These are phyloP conservation scores for Chlamydomonas urium DNA, from an alignment of 139 green algal genomes.

Conservation along the genomic window DNA sequence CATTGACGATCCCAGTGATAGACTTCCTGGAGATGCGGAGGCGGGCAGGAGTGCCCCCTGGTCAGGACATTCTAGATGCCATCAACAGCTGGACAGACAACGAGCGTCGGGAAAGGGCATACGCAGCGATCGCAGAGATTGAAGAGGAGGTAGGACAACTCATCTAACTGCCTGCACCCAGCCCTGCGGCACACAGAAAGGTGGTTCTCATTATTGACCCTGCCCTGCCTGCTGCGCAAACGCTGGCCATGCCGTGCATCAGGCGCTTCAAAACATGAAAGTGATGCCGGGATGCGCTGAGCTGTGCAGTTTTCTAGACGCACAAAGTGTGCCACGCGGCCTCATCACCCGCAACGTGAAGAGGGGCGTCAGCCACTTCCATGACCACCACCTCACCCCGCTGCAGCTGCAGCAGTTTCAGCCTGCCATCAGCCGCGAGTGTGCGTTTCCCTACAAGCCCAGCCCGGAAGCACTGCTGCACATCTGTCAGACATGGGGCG, in stretches of 20 bases:
- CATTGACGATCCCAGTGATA: conserved; percentile 45
- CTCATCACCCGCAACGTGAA: conserved; percentile 71
- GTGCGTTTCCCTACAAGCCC: conserved; percentile 66
- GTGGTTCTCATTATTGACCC: too few species aligned
- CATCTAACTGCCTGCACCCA: too few species aligned
- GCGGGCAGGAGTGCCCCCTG: background rate
- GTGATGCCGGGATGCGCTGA: conserved; percentile 71
- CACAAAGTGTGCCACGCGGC: conserved; percentile 45
- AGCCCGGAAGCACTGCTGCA: conserved; percentile 68
- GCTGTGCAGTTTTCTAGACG: conserved; percentile 59
- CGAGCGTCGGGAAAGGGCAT: conserved; percentile 19
- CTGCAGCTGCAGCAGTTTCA: conserved; percentile 46
- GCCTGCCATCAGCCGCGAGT: conserved; percentile 70
- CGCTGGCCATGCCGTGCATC: background rate
- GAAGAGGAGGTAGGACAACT: conserved; percentile 54
- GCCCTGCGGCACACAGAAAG: too few species aligned
- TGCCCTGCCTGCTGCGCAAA: background rate
- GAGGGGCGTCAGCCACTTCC: conserved; percentile 48
- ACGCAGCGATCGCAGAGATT: conserved; percentile 45
- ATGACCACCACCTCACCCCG: conserved; percentile 39
- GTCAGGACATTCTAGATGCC: conserved; percentile 54
- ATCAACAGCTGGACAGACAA: conserved; percentile 40
- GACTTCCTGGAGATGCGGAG: conserved; percentile 54
- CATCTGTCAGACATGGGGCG: conserved; percentile 72
- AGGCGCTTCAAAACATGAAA: conserved; percentile 67